Conservation (phyloP, 257 asterid species). For the Solanum pimpinellifolium region DNA sequence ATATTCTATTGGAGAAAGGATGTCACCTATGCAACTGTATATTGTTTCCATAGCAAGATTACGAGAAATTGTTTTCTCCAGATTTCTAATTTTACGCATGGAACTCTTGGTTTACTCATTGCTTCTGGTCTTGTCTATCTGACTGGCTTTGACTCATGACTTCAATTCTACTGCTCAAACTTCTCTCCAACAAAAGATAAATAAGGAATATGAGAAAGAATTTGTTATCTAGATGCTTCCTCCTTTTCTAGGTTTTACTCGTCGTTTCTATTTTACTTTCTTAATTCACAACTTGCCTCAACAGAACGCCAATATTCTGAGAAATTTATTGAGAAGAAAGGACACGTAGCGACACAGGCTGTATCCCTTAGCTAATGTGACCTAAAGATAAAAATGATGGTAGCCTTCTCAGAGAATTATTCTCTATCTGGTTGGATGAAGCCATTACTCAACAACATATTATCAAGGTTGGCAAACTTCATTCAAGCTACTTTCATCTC, state of each 20-base stretch:
- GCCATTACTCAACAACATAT: not conserved
- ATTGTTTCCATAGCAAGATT: not conserved
- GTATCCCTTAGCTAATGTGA: not conserved
- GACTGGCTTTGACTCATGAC: not conserved
- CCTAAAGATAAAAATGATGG: not conserved
- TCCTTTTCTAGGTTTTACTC: not conserved
- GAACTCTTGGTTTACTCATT: not conserved
- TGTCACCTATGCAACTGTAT: not conserved
- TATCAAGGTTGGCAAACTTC: not conserved
- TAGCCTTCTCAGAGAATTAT: not conserved
- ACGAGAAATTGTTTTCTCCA: not conserved
- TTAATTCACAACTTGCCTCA: not conserved
- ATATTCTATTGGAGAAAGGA: not conserved
- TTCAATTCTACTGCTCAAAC: not conserved
- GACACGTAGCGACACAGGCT: not conserved
- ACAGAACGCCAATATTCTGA: not conserved
- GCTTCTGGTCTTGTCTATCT: not conserved
- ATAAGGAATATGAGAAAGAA: not conserved
- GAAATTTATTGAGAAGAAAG: not conserved
- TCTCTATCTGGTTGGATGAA: not conserved
- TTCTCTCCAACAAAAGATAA: not conserved
- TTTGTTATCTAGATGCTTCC: not conserved
- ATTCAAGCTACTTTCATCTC: not conserved
- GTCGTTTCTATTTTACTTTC: not conserved
- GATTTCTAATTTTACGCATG: not conserved